phyloP scores from a whole-genome alignment of 1,284 basidiomycete species.

The Puccinia novopanici region DNA sequence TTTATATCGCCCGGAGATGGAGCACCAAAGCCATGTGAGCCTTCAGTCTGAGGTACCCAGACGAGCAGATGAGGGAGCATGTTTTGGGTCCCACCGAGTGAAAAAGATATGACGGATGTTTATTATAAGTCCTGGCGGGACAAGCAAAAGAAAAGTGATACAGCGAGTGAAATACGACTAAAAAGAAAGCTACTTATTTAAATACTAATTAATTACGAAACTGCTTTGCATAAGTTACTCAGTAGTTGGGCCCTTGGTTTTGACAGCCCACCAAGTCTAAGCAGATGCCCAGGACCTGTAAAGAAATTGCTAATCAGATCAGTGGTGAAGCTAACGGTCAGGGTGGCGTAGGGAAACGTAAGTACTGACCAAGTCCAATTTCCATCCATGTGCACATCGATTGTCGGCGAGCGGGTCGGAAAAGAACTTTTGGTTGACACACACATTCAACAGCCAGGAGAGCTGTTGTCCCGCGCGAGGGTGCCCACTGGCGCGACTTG shows the following conservation, averaged over 20 bases:
- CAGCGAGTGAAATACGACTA: background rate
- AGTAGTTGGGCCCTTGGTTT: slow-evolving; percentile 3
- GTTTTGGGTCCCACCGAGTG: no score
- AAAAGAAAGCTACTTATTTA: slow-evolving; percentile 13
- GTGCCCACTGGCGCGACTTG: no score
- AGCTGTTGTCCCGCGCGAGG: slow-evolving; percentile 10
- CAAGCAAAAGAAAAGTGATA: slow-evolving; percentile 1
- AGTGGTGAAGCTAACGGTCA: no score
- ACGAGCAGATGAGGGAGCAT: no score
- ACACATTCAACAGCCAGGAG: slow-evolving; percentile 31
- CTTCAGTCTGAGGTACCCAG: no score
- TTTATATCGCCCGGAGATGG: no score
- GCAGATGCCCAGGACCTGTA: slow-evolving; percentile 33
- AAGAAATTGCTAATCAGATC: background rate
- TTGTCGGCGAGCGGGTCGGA: slow-evolving; percentile 17
- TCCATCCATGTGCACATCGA: slow-evolving; percentile 16
- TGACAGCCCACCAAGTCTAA: slow-evolving; percentile 31
- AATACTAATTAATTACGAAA: background rate
- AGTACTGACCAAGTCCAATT: slow-evolving; percentile 33
- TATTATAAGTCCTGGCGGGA: background rate
- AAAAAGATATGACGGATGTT: no score
- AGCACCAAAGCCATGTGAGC: no score
- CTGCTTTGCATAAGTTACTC: background rate
- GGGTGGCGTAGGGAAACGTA: no score
- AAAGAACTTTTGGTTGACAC: slow-evolving; percentile 33